Base-by-base conservation (phyloP, 257 asterid genomes). In the Primulina tabacum region DNA sequence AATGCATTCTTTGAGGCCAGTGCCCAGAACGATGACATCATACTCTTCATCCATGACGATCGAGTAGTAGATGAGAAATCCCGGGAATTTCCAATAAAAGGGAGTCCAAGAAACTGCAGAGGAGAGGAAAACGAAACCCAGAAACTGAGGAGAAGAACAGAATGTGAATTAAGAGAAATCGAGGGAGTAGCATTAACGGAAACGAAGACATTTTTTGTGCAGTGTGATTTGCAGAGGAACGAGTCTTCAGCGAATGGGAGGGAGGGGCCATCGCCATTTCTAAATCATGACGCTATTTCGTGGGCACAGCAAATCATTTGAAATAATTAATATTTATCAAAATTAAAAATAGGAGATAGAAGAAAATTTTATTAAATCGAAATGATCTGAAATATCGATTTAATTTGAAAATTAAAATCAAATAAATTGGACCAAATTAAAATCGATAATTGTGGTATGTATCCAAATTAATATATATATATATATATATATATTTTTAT, bases 1-100 rank as follows among this genome's bases (percentile, higher is more conserved):
- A 64, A 88, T 88, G 81, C 96, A 88, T 74, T 86, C 96, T 75
- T 88, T 88, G 73, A 88, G 96, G 34, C 96, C 96, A 12, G 96
- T 88, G 17, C 92, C 96, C 0, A 88, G 89, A 72, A 88, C 96
- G 70, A 88, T 88, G 37, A 86, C 90, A 59, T 88, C 96, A 17
- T 88, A 88, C 69, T 88, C 89, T 81, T 86, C 96, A 81, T 88
- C 96, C 96, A 88, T 88, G 57, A 2, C 68, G 76, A 21, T 59
- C 58, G 68, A 64, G 26, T 34, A 8, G 60, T 34, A 32, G 40
- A 16, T 18, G 9, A 62, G 18, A 24, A 37, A 35, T 62, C 1
- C 21, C 9, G 14, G 53, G 60, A 17, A 33, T 7, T 66, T 32
- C 32, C 33, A 26, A 10, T 6, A 10, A 16, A 28, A 30, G 9